phyloP scores from a whole-genome alignment of 352 stramenopile genomes.

The Globisporangium carolinianum region DNA sequence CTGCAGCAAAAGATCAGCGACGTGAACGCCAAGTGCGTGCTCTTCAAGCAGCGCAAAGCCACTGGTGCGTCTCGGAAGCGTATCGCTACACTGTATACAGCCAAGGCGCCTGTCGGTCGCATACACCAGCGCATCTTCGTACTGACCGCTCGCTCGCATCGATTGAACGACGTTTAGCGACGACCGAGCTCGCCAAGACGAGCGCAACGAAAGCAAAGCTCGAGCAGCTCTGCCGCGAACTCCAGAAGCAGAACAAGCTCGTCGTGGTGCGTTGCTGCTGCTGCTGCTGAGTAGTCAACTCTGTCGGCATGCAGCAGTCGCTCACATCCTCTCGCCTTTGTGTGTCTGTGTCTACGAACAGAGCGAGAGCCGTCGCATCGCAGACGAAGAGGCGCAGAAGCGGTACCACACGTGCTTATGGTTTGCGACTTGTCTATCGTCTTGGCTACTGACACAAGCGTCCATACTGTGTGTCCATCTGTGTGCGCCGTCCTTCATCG shows the following conservation, averaged over 20 bases:
- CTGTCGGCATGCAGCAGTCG: no score
- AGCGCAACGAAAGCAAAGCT: slow-evolving; percentile 65
- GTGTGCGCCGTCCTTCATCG: no score
- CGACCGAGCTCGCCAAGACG: slow-evolving; percentile 56
- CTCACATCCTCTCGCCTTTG: background rate
- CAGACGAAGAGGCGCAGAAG: slow-evolving; percentile 80
- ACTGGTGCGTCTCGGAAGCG: slow-evolving; percentile 19
- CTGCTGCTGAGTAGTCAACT: no score
- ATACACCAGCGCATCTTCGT: no score
- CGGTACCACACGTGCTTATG: slow-evolving; percentile 19
- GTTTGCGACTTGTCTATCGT: no score
- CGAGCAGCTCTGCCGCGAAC: slow-evolving; percentile 76
- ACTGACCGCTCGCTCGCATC: no score
- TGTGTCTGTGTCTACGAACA: slow-evolving; percentile 8
- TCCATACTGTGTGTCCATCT: no score
- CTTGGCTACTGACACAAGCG: no score
- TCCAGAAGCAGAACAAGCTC: slow-evolving; percentile 86
- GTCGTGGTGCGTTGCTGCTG: slow-evolving; percentile 36
- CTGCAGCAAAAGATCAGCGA: slow-evolving; percentile 82
- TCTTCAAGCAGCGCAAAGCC: slow-evolving; percentile 73
- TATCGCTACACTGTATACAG: background rate
- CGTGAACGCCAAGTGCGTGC: slow-evolving; percentile 71
- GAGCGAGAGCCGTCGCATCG: slow-evolving; percentile 73
- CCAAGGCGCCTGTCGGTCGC: no score
- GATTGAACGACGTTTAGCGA: slow-evolving; percentile 20